Evolutionary conservation across 2,329 filamentous ascomycete genomes (phyloP).

Genomic region (Beauveria sp.): DNA sequence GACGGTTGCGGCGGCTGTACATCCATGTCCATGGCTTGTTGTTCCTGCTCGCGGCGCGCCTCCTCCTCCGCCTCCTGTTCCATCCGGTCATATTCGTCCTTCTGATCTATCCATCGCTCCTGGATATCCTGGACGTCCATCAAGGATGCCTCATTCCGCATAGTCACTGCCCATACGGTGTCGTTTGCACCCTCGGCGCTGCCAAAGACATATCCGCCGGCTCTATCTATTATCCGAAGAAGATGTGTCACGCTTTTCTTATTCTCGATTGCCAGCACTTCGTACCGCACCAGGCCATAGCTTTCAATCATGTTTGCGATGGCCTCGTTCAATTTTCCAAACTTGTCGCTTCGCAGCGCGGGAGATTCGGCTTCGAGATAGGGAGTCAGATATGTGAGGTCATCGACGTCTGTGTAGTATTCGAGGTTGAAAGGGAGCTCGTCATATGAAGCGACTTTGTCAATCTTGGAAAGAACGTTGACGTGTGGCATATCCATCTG

Average conservation of each 20-base stretch:
- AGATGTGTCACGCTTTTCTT: conserved; percentile 95
- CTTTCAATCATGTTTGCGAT: conserved; percentile 81
- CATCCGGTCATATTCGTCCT: conserved; percentile 76
- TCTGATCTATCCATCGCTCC: conserved; percentile 89
- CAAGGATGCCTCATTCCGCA: conserved; percentile 65
- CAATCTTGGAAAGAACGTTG: conserved; percentile 96
- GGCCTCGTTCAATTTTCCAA: conserved; percentile 75
- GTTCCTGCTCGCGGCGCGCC: conserved; percentile 39
- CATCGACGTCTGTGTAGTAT: conserved; percentile 95
- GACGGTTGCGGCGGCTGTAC: conserved; percentile 16
- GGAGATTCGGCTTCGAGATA: conserved; percentile 73
- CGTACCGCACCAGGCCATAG: conserved; percentile 84
- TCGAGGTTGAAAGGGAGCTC: conserved; percentile 91
- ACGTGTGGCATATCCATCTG: conserved; percentile 96
- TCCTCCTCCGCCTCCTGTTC: conserved; percentile 74
- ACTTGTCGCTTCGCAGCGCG: conserved; percentile 63
- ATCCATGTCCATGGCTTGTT: conserved; percentile 30
- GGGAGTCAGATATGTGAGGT: conserved; percentile 76
- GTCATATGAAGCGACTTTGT: conserved; percentile 80
- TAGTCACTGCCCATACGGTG: conserved; percentile 93
- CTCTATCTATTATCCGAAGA: conserved; percentile 80
- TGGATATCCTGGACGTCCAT: conserved; percentile 87
- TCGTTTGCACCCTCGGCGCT: conserved; percentile 88
- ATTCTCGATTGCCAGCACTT: conserved; percentile 92
- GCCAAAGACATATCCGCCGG: conserved; percentile 88